Conservation (phyloP, 805 yeast genomes). For the Candida berthetii region DNA sequence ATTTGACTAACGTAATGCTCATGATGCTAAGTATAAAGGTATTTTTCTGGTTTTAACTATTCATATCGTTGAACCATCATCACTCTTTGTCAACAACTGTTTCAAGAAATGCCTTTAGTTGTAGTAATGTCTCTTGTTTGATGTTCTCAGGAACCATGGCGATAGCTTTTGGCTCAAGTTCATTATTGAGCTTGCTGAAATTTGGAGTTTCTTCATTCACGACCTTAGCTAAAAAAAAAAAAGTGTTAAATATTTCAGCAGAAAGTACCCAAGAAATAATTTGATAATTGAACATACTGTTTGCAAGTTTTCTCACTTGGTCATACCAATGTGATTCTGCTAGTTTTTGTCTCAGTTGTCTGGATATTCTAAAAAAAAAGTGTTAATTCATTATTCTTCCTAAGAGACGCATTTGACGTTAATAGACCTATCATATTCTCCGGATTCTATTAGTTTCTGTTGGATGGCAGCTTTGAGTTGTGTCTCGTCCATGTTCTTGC, state of each 20-base stretch:
- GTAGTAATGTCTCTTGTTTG: conserved; percentile 49
- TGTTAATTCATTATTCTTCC: not conserved
- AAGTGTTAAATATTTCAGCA: too few relatives aligned
- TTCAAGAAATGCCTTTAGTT: conserved; percentile 55
- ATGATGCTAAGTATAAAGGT: too few relatives aligned
- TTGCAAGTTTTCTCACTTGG: conserved; percentile 55
- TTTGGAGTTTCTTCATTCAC: conserved; percentile 36
- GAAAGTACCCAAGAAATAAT: not conserved
- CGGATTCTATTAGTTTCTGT: conserved; percentile 64
- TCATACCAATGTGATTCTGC: conserved; percentile 86
- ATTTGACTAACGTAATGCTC: too few relatives aligned
- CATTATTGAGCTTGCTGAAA: conserved; percentile 44
- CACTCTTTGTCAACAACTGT: conserved; percentile 34
- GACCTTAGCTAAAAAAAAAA: conserved; percentile 23
- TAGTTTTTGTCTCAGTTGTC: conserved; percentile 54
- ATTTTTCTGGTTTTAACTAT: too few relatives aligned
- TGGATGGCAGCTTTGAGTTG: conserved; percentile 56
- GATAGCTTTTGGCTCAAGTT: conserved; percentile 61
- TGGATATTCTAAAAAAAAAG: conserved; percentile 39
- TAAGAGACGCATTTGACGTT: too few relatives aligned
- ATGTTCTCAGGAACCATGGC: conserved; percentile 63
- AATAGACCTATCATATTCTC: conserved; percentile 66
- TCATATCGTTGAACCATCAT: too few relatives aligned
- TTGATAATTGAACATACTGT: conserved; percentile 26
- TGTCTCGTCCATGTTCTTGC: not conserved